phyloP scores from a whole-genome alignment of 2,329 filamentous ascomycete species.

The Ophiostoma himal-ulmi region DNA sequence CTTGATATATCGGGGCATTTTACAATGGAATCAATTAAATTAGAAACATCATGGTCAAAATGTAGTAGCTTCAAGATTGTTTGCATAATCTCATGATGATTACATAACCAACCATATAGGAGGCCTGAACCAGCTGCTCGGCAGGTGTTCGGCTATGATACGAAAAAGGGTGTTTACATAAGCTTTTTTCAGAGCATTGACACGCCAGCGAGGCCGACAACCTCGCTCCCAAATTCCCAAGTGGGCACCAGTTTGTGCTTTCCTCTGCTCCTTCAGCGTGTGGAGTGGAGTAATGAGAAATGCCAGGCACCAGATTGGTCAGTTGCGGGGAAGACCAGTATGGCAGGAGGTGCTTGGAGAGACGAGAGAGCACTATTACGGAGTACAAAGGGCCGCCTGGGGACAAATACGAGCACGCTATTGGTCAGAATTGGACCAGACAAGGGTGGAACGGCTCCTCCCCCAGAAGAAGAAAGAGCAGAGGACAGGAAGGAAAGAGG shows the following conservation, averaged over 20 bases:
- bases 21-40: no score
- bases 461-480: conserved; percentile 4
- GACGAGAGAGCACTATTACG: background rate
- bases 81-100: background rate
- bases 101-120: background rate
- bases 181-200: background rate
- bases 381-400: background rate
- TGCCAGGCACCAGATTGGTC: conserved; percentile 26
- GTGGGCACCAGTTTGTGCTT: background rate
- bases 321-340: conserved; percentile 8
- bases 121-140: conserved; percentile 18
- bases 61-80: background rate
- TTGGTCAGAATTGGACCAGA: conserved; percentile 20
- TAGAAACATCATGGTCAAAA: no score
- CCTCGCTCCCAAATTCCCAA: background rate
- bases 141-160: conserved; percentile 24
- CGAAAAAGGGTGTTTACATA: background rate
- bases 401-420: conserved; percentile 12
- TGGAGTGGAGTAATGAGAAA: conserved; percentile 27
- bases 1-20: no score
- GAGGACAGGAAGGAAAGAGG: background rate
- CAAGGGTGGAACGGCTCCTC: conserved; percentile 7
- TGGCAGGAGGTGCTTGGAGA: background rate
- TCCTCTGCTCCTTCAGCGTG: background rate
- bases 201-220: background rate